Evolutionary conservation across 129 eudicot genomes (phyloP), one percentile per base, ranked within the genome.

Genomic region (Tagetes erecta): DNA sequence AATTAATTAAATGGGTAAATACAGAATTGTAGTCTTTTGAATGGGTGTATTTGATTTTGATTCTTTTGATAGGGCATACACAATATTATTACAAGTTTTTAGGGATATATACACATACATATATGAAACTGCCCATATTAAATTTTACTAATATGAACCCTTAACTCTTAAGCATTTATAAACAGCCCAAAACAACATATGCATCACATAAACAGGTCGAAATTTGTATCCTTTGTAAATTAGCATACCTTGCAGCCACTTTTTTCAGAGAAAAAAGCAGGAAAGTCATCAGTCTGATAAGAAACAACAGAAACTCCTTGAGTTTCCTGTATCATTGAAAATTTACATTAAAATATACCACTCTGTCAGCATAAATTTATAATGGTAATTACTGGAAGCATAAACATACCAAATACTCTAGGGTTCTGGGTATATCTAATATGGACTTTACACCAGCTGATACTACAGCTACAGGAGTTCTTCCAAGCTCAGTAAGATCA

Each of bases 401-500:
- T n/a, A 4, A 45, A 40, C 58, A 76, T 88, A 95, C 99, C 94
- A 95, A 73, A 83, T 88, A 91, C 68, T 95, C 96, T 0, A 95
- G 90, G 39, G 97, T 91, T 85, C 87, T 88, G 42, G 97, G 89
- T 73, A 95, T 95, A 82, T 95, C 97, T 80, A 95, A 83, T 73
- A 95, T 95, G 52, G 99, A 95, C 79, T 95, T 95, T 6, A 87
- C 96, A 62, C 99, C 97, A 74, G 99, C 99, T 38, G 97, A 91
- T 63, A 95, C 72, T 63, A 95, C 99, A 51, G 96, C 84, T 14
- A 95, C 88, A 36, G 96, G 88, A 59, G 96, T 95, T 76, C 83
- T 91, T 83, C 97, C 94, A 41, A 95, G 92, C 84, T 95, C 97
- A 2, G 93, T 88, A 71, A 95, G 99, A 87, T 95, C 99, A 64